phyloP scores from a whole-genome alignment of 2,329 filamentous ascomycete genomes.

The Sporothrix pseudoabietina region DNA sequence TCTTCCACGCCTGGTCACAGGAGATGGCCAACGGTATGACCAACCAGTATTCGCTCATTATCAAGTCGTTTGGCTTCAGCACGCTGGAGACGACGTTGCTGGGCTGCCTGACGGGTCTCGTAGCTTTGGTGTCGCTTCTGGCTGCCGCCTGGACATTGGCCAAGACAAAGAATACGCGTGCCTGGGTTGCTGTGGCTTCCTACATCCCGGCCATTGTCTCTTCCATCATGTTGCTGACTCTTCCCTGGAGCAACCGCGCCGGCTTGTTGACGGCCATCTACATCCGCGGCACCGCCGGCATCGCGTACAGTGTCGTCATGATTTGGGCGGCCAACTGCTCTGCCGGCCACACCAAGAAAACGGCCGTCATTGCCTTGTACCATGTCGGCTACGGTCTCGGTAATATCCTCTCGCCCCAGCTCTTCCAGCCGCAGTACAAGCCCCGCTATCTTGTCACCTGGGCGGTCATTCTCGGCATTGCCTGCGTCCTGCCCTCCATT shows the following conservation, averaged over 20 bases:
- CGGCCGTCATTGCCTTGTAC: conserved; percentile 62
- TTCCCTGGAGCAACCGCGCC: conserved; percentile 28
- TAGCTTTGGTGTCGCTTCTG: conserved; percentile 22
- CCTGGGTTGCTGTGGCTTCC: conserved; percentile 26
- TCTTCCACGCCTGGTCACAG: conserved; percentile 34
- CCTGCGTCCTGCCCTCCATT: conserved; percentile 29
- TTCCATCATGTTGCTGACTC: conserved; percentile 25
- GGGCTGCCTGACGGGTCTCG: conserved; percentile 32
- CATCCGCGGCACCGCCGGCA: conserved; percentile 27
- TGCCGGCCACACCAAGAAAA: conserved; percentile 63
- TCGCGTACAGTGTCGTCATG: conserved; percentile 37
- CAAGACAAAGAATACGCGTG: conserved; percentile 27
- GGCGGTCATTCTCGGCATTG: conserved; percentile 31
- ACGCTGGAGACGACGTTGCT: conserved; percentile 32
- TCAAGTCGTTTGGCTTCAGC: conserved; percentile 34
- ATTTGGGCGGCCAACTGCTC: conserved; percentile 55
- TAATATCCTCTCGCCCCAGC: conserved; percentile 65
- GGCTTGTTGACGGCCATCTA: conserved; percentile 29
- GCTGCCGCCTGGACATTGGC: conserved; percentile 21
- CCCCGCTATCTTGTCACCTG: conserved; percentile 42
- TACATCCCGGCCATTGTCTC: conserved; percentile 29
- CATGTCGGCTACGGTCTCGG: conserved; percentile 63
- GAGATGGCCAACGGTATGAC: conserved; percentile 35
- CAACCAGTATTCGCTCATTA: conserved; percentile 34
- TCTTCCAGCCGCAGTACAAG: conserved; percentile 59